Conservation (phyloP, 73 alveolate genomes). For the Breviolum minutum region DNA sequence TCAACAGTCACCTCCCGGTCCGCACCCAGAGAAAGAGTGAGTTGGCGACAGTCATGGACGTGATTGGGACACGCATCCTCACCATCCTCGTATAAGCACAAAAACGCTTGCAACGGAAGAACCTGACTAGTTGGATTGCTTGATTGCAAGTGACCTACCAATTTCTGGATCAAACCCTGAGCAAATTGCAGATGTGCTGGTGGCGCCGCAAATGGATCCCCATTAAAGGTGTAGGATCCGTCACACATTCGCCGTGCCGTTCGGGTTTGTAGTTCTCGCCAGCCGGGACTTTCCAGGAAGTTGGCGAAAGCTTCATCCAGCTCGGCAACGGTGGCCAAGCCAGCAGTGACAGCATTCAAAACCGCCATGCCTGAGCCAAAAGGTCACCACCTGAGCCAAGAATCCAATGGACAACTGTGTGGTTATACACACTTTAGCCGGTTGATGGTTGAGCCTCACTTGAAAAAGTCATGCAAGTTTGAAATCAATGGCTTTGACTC, state of each 20-base stretch:
- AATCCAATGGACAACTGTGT: not conserved
- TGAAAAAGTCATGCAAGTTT: too few species aligned
- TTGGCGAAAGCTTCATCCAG: slow-evolving; percentile 69
- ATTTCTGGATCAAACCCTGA: not conserved
- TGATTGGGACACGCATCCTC: slow-evolving; percentile 80
- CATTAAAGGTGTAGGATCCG: slow-evolving; percentile 61
- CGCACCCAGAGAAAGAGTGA: slow-evolving; percentile 59
- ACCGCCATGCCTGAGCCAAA: slow-evolving; percentile 1
- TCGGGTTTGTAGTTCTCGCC: slow-evolving; percentile 60
- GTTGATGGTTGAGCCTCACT: not conserved
- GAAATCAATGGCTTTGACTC: too few species aligned
- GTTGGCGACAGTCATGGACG: slow-evolving; percentile 87
- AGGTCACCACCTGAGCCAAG: not conserved
- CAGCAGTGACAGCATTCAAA: slow-evolving; percentile 26
- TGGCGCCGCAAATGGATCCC: slow-evolving; percentile 8
- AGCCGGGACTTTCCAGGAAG: slow-evolving; percentile 78
- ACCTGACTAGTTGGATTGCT: not conserved
- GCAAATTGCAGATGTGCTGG: slow-evolving; percentile 64
- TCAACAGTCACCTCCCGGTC: slow-evolving; percentile 44
- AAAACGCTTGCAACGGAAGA: slow-evolving; percentile 37
- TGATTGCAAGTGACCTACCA: not conserved
- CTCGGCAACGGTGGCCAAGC: slow-evolving; percentile 36
- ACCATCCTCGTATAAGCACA: slow-evolving; percentile 76
- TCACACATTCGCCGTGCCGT: slow-evolving; percentile 73
- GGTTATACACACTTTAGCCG: not conserved